phyloP scores from a whole-genome alignment of 805 yeast species.

The Ogataea parapolymorpha region DNA sequence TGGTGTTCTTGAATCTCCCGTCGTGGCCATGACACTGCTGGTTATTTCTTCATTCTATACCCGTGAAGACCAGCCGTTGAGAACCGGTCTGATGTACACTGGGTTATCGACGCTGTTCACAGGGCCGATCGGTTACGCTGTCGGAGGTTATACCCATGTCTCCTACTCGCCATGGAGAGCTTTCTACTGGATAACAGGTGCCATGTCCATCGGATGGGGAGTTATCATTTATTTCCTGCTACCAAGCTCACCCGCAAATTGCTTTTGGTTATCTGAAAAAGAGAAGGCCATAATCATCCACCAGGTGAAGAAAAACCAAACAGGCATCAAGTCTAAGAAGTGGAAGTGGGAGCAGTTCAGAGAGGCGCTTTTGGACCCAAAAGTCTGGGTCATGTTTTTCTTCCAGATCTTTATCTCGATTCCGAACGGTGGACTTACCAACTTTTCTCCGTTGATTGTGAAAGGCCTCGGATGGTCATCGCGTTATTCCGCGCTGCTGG shows the following conservation, averaged over 20 bases:
- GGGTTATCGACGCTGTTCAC: slow-evolving; percentile 47
- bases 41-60: slow-evolving; percentile 57
- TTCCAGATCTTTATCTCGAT: slow-evolving; percentile 44
- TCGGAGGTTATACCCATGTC: slow-evolving; percentile 36
- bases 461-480: slow-evolving; percentile 31
- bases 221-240: slow-evolving; percentile 35
- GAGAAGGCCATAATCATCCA: slow-evolving; percentile 50
- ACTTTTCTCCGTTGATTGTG: slow-evolving; percentile 39
- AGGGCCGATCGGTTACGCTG: slow-evolving; percentile 46
- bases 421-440: slow-evolving; percentile 59
- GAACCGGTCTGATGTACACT: slow-evolving; percentile 40
- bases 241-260: slow-evolving; percentile 53
- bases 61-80: slow-evolving; percentile 42
- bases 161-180: slow-evolving; percentile 57
- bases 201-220: slow-evolving; percentile 52
- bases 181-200: slow-evolving; percentile 57
- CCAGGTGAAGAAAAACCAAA: slow-evolving; percentile 55
- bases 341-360: slow-evolving; percentile 55
- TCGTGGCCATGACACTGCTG: slow-evolving; percentile 53
- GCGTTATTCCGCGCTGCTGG: slow-evolving; percentile 32
- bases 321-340: slow-evolving; percentile 54
- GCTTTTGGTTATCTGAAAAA: slow-evolving; percentile 45
- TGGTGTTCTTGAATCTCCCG: slow-evolving; percentile 51
- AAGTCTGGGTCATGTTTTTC: slow-evolving; percentile 48
- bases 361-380: slow-evolving; percentile 52